Conservation (phyloP, 2,329 filamentous ascomycete genomes). For the Trichothecium sympodiale region DNA sequence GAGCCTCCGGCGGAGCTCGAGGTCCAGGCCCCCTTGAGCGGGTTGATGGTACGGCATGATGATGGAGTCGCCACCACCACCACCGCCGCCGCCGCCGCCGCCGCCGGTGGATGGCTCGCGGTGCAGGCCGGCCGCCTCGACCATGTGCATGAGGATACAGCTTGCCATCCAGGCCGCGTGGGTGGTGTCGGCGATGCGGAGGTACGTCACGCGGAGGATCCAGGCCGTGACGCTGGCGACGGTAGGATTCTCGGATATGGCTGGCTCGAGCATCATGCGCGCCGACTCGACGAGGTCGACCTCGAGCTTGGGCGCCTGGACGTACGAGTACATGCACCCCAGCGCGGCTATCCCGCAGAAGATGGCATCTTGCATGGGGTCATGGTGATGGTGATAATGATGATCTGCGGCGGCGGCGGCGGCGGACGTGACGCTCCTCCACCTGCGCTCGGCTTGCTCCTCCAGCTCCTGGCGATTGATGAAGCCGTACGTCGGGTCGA, state of each 20-base stretch:
- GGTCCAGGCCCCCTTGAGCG: no score
- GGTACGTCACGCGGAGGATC: slow-evolving; percentile 40
- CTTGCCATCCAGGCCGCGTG: slow-evolving; percentile 47
- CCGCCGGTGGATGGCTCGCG: slow-evolving; percentile 16
- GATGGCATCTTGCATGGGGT: slow-evolving; percentile 18
- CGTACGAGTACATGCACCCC: slow-evolving; percentile 37
- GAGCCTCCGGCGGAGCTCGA: slow-evolving; percentile 29
- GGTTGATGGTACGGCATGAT: no score
- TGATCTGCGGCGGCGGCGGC: not conserved
- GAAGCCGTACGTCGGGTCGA: slow-evolving; percentile 43
- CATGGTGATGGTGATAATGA: not conserved
- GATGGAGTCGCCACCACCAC: slow-evolving; percentile 9
- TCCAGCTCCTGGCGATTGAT: slow-evolving; percentile 21
- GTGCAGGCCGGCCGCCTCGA: slow-evolving; percentile 41
- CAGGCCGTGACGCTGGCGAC: slow-evolving; percentile 33
- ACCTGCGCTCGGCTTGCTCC: slow-evolving; percentile 17
- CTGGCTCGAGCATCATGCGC: slow-evolving; percentile 31
- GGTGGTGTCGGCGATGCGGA: slow-evolving; percentile 40
- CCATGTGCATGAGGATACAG: slow-evolving; percentile 44
- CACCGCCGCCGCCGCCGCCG: no score
- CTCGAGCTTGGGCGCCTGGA: slow-evolving; percentile 28
- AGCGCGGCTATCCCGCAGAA: slow-evolving; percentile 44
- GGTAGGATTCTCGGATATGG: slow-evolving; percentile 18
- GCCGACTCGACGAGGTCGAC: slow-evolving; percentile 34
- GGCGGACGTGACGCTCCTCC: slow-evolving; percentile 16